A percentile compares a stretch with the other conserved stretches of the same genome.
phyloP scores from a whole-genome alignment of 352 stramenopile species.

The Peronosclerospora sorghi region DNA sequence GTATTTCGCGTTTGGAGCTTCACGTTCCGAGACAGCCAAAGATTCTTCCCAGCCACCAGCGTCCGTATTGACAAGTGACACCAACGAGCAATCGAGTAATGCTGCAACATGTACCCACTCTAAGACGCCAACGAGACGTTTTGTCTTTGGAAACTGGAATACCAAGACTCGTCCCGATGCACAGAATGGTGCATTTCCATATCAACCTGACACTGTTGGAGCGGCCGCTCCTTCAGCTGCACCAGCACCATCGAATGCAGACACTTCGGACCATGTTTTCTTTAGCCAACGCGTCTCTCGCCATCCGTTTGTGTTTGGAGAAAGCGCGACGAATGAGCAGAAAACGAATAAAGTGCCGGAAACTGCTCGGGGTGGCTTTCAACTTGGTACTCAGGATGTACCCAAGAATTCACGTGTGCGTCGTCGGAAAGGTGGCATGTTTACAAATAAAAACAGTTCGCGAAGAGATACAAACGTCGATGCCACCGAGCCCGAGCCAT shows the following conservation, averaged over 20 bases:
- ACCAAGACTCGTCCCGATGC: neutral
- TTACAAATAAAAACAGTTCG: slow-evolving; percentile 21
- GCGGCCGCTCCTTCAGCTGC: neutral
- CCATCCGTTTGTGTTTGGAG: slow-evolving; percentile 16
- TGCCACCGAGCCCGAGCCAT: slow-evolving; percentile 11
- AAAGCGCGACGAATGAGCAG: neutral
- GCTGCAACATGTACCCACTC: neutral
- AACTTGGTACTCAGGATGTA: slow-evolving; percentile 12
- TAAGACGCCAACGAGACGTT: neutral
- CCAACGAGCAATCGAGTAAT: slow-evolving; percentile 1
- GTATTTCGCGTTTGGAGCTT: slow-evolving; percentile 2
- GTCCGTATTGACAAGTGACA: too few species aligned
- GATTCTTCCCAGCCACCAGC: neutral
- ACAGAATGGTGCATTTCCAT: neutral
- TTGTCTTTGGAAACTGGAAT: slow-evolving; percentile 7
- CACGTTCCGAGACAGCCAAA: slow-evolving; percentile 5
- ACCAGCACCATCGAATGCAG: neutral
- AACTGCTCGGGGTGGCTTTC: slow-evolving; percentile 11
- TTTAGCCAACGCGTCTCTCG: slow-evolving; percentile 11
- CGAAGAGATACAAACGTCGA: slow-evolving; percentile 7
- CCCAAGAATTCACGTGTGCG: slow-evolving; percentile 13
- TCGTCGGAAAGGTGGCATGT: slow-evolving; percentile 19
- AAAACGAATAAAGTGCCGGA: slow-evolving; percentile 1
- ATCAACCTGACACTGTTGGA: too few species aligned
- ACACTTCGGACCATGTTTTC: slow-evolving; percentile 7